A percentile compares a stretch with the other conserved stretches of the same genome.
Conservation (phyloP, 1,139 yeast species). For the Diutina mesorugosa region DNA sequence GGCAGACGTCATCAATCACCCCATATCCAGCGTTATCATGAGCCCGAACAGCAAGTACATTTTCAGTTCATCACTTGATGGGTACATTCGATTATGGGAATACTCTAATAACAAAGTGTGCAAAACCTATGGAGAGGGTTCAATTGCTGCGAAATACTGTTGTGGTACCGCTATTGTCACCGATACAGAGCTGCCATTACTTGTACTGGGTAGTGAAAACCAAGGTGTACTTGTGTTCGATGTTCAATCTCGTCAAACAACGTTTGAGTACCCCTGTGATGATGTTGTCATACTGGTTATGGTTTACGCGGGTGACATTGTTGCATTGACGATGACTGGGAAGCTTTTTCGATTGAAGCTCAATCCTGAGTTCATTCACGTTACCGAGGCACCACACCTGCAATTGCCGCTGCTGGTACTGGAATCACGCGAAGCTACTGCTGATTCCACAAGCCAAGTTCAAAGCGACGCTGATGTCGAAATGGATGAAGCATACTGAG, state of each 20-base stretch:
- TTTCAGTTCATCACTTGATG: slow-evolving; percentile 72
- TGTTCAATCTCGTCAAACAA: slow-evolving; percentile 34
- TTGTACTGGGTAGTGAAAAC: slow-evolving; percentile 56
- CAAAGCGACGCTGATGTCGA: not conserved
- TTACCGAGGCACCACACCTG: not conserved
- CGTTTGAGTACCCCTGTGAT: not conserved
- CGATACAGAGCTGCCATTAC: slow-evolving; percentile 19
- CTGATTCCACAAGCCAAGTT: not conserved
- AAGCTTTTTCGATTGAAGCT: not conserved
- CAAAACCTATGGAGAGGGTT: slow-evolving; percentile 42
- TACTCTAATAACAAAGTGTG: slow-evolving; percentile 66
- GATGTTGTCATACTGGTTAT: not conserved
- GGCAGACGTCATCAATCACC: slow-evolving; percentile 36
- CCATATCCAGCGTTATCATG: slow-evolving; percentile 60
- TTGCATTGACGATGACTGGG: not conserved
- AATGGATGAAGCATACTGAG: not conserved
- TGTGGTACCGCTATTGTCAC: slow-evolving; percentile 39
- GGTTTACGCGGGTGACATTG: not conserved
- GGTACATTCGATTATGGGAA: slow-evolving; percentile 69
- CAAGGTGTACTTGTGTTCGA: slow-evolving; percentile 63
- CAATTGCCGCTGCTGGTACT: not conserved
- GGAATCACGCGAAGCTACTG: not conserved
- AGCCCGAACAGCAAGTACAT: slow-evolving; percentile 78
- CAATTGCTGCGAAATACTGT: slow-evolving; percentile 29
- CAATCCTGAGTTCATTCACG: not conserved